Percentiles rank a stretch among this genome's conserved stretches.
These are phyloP conservation scores for Fusarium nanum DNA, from an alignment of 2,329 filamentous ascomycete species.

Conservation along the genomic window DNA sequence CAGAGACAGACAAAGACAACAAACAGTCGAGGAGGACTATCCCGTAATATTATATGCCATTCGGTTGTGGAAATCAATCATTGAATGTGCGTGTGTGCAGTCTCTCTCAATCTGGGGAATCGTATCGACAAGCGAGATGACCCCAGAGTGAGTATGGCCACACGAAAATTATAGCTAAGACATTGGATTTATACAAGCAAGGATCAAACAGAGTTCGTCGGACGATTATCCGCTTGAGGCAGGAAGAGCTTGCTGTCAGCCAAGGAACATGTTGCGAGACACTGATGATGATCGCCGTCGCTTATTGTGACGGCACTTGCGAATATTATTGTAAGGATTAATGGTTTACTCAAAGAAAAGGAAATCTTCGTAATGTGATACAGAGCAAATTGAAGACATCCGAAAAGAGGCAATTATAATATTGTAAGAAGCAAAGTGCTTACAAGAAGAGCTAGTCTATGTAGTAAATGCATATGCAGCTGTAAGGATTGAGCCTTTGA, in stretches of 20 bases:
- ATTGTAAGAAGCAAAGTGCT: slow-evolving; percentile 26
- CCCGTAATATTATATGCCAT: neutral
- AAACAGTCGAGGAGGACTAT: neutral
- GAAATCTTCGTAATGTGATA: slow-evolving; percentile 12
- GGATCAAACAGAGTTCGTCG: slow-evolving; percentile 8
- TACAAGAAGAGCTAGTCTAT: slow-evolving; percentile 5
- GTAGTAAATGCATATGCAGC: neutral
- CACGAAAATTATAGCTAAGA: slow-evolving; percentile 1
- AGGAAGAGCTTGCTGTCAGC: slow-evolving; percentile 7
- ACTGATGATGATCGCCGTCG: slow-evolving; percentile 25
- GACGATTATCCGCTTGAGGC: slow-evolving; percentile 32
- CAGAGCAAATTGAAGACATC: neutral
- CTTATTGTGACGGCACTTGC: slow-evolving; percentile 19
- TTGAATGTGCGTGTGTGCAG: neutral
- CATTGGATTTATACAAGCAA: slow-evolving; percentile 5
- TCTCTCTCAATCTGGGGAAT: slow-evolving; percentile 10
- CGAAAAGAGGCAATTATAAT: neutral
- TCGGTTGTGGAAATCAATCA: neutral
- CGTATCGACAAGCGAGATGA: slow-evolving; percentile 27
- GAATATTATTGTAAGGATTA: slow-evolving; percentile 11
- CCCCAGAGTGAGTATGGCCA: neutral
- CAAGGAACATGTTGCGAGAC: slow-evolving; percentile 10
- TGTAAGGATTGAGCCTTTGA: slow-evolving; percentile 26
- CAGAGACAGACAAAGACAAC: neutral
- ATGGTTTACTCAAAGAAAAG: neutral